These are phyloP conservation scores for Escallonia herrerae DNA, from an alignment of 129 eudicot species.

Conservation along the genomic window DNA sequence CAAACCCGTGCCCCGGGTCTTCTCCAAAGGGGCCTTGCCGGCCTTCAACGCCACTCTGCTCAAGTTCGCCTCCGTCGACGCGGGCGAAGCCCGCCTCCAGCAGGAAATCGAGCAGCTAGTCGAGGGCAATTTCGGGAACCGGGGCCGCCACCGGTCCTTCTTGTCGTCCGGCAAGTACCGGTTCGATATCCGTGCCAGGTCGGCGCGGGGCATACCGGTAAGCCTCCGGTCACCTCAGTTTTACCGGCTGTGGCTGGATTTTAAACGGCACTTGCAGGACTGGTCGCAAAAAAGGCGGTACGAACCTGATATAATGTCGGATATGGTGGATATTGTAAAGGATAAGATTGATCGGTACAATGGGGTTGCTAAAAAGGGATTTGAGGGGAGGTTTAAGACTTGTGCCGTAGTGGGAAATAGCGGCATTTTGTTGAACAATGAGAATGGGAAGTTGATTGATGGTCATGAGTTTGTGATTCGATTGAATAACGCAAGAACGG, in stretches of 20 bases:
- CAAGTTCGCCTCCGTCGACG: conserved; percentile 51
- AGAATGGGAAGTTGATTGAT: conserved; percentile 61
- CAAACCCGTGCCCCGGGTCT: conserved; percentile 11
- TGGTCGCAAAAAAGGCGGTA: conserved; percentile 62
- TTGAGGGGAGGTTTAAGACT: conserved; percentile 32
- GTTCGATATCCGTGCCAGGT: conserved; percentile 39
- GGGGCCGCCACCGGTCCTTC: conserved; percentile 54
- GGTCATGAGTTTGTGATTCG: conserved; percentile 74
- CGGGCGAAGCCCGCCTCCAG: conserved; percentile 44
- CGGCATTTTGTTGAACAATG: conserved; percentile 66
- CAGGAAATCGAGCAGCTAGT: conserved; percentile 64
- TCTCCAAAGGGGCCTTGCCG: conserved; percentile 2
- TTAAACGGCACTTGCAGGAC: conserved; percentile 46
- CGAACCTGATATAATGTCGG: conserved; percentile 47
- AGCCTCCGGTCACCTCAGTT: conserved; percentile 71
- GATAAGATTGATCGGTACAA: conserved; percentile 9
- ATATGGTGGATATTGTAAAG: conserved; percentile 37
- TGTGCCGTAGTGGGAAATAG: conserved; percentile 98
- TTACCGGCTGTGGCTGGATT: conserved; percentile 48
- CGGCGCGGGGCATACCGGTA: conserved; percentile 48
- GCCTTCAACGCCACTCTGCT: conserved; percentile 58
- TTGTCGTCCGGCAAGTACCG: conserved; percentile 46
- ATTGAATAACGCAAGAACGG: conserved; percentile 65
- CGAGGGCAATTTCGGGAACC: conserved; percentile 46
- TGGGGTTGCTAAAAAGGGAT: conserved; percentile 3